A percentile compares a stretch with the other conserved stretches of the same genome.
Conservation (phyloP, 148 eudicot species). For the Tetragonia tetragonoides region DNA sequence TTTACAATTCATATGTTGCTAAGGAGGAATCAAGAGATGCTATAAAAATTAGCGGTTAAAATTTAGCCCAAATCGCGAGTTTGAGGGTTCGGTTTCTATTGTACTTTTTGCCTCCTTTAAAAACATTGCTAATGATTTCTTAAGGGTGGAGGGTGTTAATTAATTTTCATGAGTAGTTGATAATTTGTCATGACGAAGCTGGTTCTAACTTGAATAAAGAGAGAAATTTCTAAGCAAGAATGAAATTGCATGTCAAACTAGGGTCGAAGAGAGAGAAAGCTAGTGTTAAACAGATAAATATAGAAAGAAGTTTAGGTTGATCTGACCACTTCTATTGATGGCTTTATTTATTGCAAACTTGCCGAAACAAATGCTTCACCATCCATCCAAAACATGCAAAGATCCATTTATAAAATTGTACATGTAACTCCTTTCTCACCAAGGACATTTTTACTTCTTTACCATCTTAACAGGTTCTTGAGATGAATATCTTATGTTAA, state of each 20-base stretch:
- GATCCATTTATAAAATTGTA: conserved; percentile 14
- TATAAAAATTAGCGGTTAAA: no score
- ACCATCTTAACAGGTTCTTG: conserved; percentile 24
- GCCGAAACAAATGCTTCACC: conserved; percentile 29
- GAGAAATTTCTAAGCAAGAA: background rate
- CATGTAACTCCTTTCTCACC: conserved; percentile 1
- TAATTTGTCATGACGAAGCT: no score
- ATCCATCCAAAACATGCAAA: conserved; percentile 19
- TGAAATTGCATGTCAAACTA: background rate
- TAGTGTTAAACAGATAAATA: background rate
- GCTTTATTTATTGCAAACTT: conserved; percentile 16
- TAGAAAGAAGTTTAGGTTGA: conserved; percentile 34
- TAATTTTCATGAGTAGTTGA: no score
- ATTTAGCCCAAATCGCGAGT: no score
- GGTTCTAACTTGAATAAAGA: no score
- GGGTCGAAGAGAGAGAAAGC: background rate
- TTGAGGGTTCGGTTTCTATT: no score
- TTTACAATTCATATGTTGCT: no score
- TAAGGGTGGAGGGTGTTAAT: no score
- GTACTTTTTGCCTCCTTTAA: no score
- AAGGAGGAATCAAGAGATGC: no score
- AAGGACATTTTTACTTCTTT: conserved; percentile 6
- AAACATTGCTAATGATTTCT: no score
- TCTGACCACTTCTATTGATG: conserved; percentile 10
- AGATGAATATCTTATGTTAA: conserved; percentile 21